Conservation (phyloP, 1,139 yeast species). For the Yamadazyma dushanensis region DNA sequence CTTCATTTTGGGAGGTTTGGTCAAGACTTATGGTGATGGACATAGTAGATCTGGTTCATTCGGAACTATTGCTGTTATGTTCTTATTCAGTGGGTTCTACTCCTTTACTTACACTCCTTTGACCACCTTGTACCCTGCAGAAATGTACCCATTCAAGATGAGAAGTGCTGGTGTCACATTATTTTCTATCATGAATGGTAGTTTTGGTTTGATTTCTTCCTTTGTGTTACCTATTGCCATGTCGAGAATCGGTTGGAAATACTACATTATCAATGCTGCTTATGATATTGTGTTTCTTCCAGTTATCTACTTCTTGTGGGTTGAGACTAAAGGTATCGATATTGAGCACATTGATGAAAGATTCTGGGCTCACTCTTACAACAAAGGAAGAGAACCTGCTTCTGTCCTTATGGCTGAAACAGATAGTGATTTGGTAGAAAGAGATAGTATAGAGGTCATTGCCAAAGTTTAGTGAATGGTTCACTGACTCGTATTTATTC, state of each 20-base stretch:
- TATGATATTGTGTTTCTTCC: conserved; percentile 15
- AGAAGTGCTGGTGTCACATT: conserved; percentile 14
- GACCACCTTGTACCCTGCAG: conserved; percentile 14
- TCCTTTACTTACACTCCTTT: conserved; percentile 18
- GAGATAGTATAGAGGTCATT: conserved; percentile 1
- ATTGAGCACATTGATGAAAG: conserved; percentile 8
- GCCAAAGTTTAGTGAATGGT: background rate
- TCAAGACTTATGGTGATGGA: conserved; percentile 16
- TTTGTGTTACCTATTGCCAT: conserved; percentile 17
- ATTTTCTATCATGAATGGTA: conserved; percentile 8
- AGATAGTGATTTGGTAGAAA: conserved; percentile 2
- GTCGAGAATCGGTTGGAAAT: conserved; percentile 16
- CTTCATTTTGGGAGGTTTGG: conserved; percentile 15
- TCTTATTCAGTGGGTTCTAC: conserved; percentile 18
- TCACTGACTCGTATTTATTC: too few relatives aligned
- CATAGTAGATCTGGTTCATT: conserved; percentile 13
- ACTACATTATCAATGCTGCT: conserved; percentile 15
- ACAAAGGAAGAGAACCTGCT: conserved; percentile 1
- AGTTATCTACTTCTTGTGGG: conserved; percentile 15
- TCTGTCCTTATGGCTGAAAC: conserved; percentile 1
- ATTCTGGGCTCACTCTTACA: conserved; percentile 8
- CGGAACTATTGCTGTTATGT: conserved; percentile 18
- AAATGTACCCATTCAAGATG: conserved; percentile 14
- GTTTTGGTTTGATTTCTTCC: conserved; percentile 14
- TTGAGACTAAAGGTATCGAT: conserved; percentile 16